Evolutionary conservation across 805 yeast genomes (phyloP).

Genomic region (Yamadazyma akitaensis): DNA sequence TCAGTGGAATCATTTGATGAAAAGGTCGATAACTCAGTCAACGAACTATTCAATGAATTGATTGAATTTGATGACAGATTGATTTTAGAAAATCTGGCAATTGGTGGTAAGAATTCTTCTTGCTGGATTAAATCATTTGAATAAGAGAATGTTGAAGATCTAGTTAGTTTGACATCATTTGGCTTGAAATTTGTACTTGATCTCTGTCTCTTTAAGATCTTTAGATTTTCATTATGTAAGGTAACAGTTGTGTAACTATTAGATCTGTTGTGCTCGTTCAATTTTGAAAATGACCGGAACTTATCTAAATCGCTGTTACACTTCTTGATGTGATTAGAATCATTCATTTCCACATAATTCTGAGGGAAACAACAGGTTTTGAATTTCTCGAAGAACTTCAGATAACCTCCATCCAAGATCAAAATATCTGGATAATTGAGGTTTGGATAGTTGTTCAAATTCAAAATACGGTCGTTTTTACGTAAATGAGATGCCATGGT

Average conservation of each 20-base stretch:
- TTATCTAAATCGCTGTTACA: constrained; percentile 48
- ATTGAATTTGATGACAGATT: constrained; percentile 16
- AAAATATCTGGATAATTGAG: constrained; percentile 86
- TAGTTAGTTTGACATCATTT: constrained; percentile 12
- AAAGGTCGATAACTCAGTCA: constrained; percentile 17
- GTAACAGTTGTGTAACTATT: constrained; percentile 29
- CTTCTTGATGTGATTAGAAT: constrained; percentile 27
- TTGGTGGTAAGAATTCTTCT: constrained; percentile 28
- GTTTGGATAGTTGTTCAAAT: constrained; percentile 73
- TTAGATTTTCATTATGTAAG: constrained; percentile 23
- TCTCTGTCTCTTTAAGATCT: constrained; percentile 32
- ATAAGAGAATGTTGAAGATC: constrained; percentile 28
- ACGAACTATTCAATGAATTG: constrained; percentile 19
- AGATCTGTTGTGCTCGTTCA: constrained; percentile 31
- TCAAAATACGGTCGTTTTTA: constrained; percentile 72
- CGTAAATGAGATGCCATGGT: constrained; percentile 84
- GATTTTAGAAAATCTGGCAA: constrained; percentile 19
- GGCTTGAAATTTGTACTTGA: constrained; percentile 13
- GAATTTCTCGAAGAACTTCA: constrained; percentile 62
- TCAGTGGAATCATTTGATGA: constrained; percentile 14
- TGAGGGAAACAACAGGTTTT: constrained; percentile 66
- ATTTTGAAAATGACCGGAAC: constrained; percentile 41
- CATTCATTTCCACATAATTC: constrained; percentile 82
- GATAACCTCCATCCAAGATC: constrained; percentile 89
- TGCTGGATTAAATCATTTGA: constrained; percentile 11